Evolutionary conservation across 306 rosid species (phyloP).

Genomic region (Cicer chorassanicum): DNA sequence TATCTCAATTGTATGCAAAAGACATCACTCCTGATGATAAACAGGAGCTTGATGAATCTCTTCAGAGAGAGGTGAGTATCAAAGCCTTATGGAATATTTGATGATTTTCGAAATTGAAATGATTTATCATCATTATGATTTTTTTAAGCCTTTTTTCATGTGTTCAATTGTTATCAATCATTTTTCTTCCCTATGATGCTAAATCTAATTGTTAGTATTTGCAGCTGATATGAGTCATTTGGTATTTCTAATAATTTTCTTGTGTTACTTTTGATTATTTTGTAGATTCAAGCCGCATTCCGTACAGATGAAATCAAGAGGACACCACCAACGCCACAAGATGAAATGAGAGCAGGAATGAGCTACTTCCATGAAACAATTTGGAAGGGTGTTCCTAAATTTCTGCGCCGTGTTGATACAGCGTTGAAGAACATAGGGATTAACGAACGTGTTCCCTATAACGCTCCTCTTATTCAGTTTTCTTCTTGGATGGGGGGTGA

Average conservation of each 20-base stretch:
- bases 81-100: conserved; percentile 31
- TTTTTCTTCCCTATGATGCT: too few relatives aligned
- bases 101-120: neutral
- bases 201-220: neutral
- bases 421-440: conserved; percentile 95
- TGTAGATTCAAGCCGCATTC: conserved; percentile 98
- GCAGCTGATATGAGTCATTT: neutral
- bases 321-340: conserved; percentile 98
- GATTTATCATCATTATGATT: neutral
- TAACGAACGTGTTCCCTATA: conserved; percentile 86
- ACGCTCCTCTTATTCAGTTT: conserved; percentile 96
- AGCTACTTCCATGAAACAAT: conserved; percentile 99
- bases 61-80: conserved; percentile 85
- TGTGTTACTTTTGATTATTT: conserved; percentile 21
- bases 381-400: conserved; percentile 94
- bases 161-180: too few relatives aligned
- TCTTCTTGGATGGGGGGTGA: conserved; percentile 99
- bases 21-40: conserved; percentile 98
- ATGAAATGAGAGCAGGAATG: conserved; percentile 99
- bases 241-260: neutral
- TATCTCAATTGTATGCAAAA: conserved; percentile 80
- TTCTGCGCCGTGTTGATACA: conserved; percentile 94
- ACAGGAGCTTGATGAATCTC: conserved; percentile 96
- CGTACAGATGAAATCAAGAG: conserved; percentile 95
- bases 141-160: too few relatives aligned